Evolutionary conservation across 1,284 basidiomycete genomes (phyloP), one percentile per base, ranked within the genome.

Genomic region (Dichomitus squalens): DNA sequence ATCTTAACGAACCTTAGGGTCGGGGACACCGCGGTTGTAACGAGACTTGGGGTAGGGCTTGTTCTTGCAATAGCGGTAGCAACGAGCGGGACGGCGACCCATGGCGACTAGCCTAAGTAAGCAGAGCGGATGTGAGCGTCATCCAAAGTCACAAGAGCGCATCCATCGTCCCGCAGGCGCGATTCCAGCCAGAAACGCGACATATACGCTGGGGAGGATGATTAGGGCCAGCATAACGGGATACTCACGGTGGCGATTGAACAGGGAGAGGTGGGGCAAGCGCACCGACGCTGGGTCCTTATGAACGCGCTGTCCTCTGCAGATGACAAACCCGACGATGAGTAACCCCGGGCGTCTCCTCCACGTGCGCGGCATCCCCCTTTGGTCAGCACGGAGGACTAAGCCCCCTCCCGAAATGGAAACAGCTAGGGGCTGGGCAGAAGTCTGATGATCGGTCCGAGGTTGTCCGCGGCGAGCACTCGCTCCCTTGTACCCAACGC

Each of bases 51-150:
- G 90, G 79, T 90, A 92, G 43, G 94, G 94, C 86, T 98, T 97
- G 87, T 96, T 97, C 84, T 98, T 97, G 86, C 94, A 96, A 84
- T 97, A 96, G 66, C 93, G 88, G 81, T 96, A 95, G 86, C 94
- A 96, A 71, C 92, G 90, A 77, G 94, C 93, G 68, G 94, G 94
- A 84, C 93, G 92, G 75, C 94, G 92, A 85, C 94, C 95, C 93
- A 96, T 95, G 72, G 44, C 65, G 61, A 56, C 57, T 61, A 46
- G 49, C 61, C 61, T 60, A 36, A 40, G 38, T 16, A 23, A 39
- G 20, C 34, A 41, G 33, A n/a, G 51, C 53, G 35, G 54, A 50
- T 8, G 27, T 61, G 47, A 60, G 65, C 64, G 70, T 70, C 71
- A 73, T 74, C 72, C 64, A 48, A 46, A 52, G 14, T 11, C 23